A percentile compares a stretch with the other conserved stretches of the same genome.
phyloP scores from a whole-genome alignment of 345 rosid genomes.

The Salix udensis region DNA sequence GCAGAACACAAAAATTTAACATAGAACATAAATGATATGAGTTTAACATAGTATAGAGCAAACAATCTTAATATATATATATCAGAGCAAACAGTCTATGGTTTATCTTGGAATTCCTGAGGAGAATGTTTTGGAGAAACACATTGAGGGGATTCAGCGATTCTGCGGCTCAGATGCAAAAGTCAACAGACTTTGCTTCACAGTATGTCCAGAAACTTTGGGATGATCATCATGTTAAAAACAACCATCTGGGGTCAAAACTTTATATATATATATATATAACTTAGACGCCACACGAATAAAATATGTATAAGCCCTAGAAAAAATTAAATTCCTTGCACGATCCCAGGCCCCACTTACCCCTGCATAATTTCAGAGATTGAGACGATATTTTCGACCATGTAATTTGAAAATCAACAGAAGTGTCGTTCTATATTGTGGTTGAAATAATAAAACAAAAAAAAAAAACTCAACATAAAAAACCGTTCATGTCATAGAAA shows the following conservation, averaged over 20 bases:
- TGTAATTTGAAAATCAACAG: not conserved
- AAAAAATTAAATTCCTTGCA: too few species aligned
- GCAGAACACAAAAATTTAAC: too few species aligned
- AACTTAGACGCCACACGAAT: too few species aligned
- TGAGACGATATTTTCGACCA: slow-evolving; percentile 77
- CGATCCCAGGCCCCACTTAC: too few species aligned
- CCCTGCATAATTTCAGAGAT: slow-evolving; percentile 61
- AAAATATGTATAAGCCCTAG: too few species aligned
- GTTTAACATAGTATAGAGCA: too few species aligned
- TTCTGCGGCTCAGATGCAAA: slow-evolving; percentile 72
- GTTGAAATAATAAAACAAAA: not conserved
- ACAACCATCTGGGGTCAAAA: too few species aligned
- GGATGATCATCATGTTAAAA: slow-evolving; percentile 56
- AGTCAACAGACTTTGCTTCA: slow-evolving; percentile 72
- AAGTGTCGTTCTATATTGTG: not conserved
- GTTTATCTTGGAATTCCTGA: slow-evolving; percentile 94
- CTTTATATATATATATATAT: too few species aligned
- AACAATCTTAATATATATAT: too few species aligned
- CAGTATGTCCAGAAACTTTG: slow-evolving; percentile 91
- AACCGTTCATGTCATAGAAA: too few species aligned
- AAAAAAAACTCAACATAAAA: not conserved
- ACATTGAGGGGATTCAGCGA: slow-evolving; percentile 86
- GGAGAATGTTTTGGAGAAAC: slow-evolving; percentile 89
- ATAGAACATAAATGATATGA: too few species aligned
- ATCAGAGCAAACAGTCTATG: slow-evolving; percentile 48